Evolutionary conservation across 164 flowering plant genomes (phyloP).

Genomic region (Warburgia ugandensis): DNA sequence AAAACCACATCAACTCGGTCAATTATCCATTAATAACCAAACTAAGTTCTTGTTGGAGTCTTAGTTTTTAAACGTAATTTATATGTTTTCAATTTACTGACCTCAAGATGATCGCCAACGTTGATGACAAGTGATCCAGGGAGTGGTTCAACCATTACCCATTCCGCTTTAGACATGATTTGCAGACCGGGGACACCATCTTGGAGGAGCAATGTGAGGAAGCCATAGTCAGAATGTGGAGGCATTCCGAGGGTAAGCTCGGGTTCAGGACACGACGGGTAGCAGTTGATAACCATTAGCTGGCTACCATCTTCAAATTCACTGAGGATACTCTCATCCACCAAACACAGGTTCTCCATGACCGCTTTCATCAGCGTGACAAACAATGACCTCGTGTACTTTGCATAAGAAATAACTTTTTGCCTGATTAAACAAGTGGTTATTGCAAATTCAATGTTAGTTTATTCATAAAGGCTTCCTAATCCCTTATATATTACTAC

Average conservation of each 20-base stretch:
- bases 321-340: constrained; percentile 19
- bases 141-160: constrained; percentile 64
- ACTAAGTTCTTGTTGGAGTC: no score
- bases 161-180: constrained; percentile 38
- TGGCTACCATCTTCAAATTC: constrained; percentile 71
- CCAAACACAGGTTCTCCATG: constrained; percentile 56
- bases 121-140: constrained; percentile 65
- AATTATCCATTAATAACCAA: no score
- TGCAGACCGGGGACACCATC: constrained; percentile 67
- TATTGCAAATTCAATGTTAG: neutral
- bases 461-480: neutral
- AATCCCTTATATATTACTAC: neutral
- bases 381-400: constrained; percentile 46
- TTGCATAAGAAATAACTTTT: constrained; percentile 41
- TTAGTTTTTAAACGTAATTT: no score
- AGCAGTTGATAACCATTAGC: constrained; percentile 64
- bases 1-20: no score
- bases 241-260: constrained; percentile 84
- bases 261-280: constrained; percentile 80
- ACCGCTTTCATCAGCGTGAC: constrained; percentile 51
- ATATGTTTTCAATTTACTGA: constrained; percentile 11
- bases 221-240: constrained; percentile 86
- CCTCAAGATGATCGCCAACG: constrained; percentile 85
- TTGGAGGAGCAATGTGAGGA: constrained; percentile 79
- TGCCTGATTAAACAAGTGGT: constrained; percentile 31